Conservation (phyloP, 169 alveolate genomes). For the Babesia caballi region DNA sequence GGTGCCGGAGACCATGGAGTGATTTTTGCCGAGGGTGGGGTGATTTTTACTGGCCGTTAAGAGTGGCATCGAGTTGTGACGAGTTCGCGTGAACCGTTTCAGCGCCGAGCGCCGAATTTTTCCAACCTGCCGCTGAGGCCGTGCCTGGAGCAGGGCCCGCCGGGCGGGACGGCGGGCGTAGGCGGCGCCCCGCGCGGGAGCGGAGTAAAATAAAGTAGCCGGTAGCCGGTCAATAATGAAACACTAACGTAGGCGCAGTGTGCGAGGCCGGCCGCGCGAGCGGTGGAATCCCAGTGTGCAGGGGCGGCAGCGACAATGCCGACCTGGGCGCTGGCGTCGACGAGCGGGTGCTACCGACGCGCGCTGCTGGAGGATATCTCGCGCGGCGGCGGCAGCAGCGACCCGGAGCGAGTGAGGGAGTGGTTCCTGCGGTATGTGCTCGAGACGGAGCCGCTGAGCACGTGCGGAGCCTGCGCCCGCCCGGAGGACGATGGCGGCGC, state of each 20-base stretch:
- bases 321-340: constrained; percentile 23
- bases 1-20: constrained; percentile 46
- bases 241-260: too few species aligned
- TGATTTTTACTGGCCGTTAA: too few species aligned
- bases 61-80: too few species aligned
- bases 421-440: constrained; percentile 22
- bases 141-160: too few species aligned
- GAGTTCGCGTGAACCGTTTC: too few species aligned
- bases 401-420: neutral
- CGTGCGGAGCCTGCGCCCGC: neutral
- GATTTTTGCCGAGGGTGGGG: neutral
- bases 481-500: neutral
- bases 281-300: neutral
- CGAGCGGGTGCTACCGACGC: constrained; percentile 6
- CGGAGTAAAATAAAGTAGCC: too few species aligned
- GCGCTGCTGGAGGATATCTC: constrained; percentile 1
- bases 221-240: too few species aligned
- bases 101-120: too few species aligned
- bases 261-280: too few species aligned
- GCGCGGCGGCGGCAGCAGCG: neutral
- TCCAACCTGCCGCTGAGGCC: too few species aligned
- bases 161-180: too few species aligned
- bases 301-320: constrained; percentile 5
- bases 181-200: too few species aligned
- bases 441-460: constrained; percentile 11